These are phyloP conservation scores for Rhizomucor miehei DNA, from an alignment of 371 early-diverging fungal species.

Conservation along the genomic window DNA sequence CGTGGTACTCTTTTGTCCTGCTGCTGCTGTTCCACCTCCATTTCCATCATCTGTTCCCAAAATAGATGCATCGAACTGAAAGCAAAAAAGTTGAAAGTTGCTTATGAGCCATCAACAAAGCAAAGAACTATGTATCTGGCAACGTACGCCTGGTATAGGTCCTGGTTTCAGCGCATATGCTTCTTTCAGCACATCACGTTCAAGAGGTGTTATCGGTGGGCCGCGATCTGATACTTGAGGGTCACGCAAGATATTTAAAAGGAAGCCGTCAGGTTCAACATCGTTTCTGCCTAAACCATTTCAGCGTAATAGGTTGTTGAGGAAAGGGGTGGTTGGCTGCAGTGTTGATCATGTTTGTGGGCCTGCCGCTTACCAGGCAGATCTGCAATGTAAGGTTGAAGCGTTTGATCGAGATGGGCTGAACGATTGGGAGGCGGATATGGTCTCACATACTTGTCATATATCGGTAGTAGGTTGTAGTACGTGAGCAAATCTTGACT, in stretches of 20 bases:
- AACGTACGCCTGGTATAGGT: constrained; percentile 56
- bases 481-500: constrained; percentile 56
- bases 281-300: constrained; percentile 29
- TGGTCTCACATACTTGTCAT: constrained; percentile 55
- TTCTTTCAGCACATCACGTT: constrained; percentile 46
- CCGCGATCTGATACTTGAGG: constrained; percentile 35
- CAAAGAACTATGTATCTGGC: background rate
- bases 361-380: constrained; percentile 60
- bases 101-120: background rate
- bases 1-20: background rate
- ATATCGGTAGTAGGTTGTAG: constrained; percentile 54
- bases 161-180: constrained; percentile 55
- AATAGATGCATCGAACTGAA: constrained; percentile 57
- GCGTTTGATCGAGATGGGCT: constrained; percentile 39
- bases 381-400: constrained; percentile 49
- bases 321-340: background rate
- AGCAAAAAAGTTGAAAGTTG: no score
- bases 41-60: constrained; percentile 50
- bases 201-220: constrained; percentile 33
- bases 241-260: constrained; percentile 41
- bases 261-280: constrained; percentile 38
- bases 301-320: background rate
- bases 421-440: constrained; percentile 41
- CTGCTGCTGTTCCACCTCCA: constrained; percentile 9
- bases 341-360: no score